These are phyloP conservation scores for Lactifluus volemus DNA, from an alignment of 768 basidiomycete genomes.

Conservation along the genomic window DNA sequence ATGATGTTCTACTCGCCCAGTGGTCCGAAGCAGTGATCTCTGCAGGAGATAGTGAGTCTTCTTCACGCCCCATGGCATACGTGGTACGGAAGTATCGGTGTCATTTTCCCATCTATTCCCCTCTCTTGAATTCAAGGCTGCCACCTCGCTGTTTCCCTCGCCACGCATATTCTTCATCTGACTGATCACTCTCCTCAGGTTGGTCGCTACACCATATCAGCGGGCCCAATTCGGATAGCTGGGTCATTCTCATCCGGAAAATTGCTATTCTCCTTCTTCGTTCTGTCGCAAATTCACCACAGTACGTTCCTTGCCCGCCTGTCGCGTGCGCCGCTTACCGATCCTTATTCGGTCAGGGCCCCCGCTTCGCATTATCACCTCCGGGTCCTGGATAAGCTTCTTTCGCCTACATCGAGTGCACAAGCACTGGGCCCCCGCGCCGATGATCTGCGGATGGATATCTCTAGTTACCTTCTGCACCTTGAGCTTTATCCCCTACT, in stretches of 20 bases:
- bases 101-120: neutral
- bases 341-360: neutral
- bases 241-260: constrained; percentile 53
- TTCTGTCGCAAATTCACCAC: constrained; percentile 40
- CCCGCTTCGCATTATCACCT: constrained; percentile 3
- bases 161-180: neutral
- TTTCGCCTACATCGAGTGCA: constrained; percentile 8
- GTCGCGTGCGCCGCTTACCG: neutral
- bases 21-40: constrained; percentile 37
- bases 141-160: no score
- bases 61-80: neutral
- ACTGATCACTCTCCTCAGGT: constrained; percentile 29
- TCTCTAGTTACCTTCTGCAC: neutral
- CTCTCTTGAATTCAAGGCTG: neutral
- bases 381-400: neutral
- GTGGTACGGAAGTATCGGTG: neutral
- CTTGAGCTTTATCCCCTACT: constrained; percentile 4
- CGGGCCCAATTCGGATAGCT: constrained; percentile 37
- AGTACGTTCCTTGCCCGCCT: constrained; percentile 32
- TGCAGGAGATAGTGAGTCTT: constrained; percentile 24
- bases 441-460: constrained; percentile 8
- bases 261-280: constrained; percentile 40
- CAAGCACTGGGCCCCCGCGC: neutral
- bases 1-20: constrained; percentile 36
- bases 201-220: constrained; percentile 33